Base-by-base conservation (phyloP, 2,329 filamentous ascomycete genomes). In the Venturia effusa region DNA sequence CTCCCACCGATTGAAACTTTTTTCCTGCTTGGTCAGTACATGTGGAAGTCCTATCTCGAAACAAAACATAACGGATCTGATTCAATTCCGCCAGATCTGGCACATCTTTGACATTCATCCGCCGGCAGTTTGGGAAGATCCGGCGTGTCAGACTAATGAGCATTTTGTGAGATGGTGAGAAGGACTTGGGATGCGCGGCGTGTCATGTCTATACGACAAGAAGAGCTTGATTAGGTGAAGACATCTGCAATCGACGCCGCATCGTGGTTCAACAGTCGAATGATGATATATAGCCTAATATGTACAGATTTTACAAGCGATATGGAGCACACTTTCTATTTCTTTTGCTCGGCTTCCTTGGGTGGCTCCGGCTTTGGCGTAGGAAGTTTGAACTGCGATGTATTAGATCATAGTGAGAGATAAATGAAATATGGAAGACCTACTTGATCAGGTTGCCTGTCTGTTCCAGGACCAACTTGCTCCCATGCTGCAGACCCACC, bases 331-430 rank as follows among this genome's bases (percentile, higher is more conserved):
- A 13, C 17, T 10, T 22, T 73, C 73, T 91, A 93, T 82, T 97
- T 96, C 88, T 97, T 96, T 71, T 88, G 84, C 78, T 93, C 90
- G 76, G 92, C 89, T 75, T 89, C 87, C 81, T 91, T 91, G 72
- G 90, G 74, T 55, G 74, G 88, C 79, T 99, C 94, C 4, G 94
- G 93, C 81, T 97, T 96, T 62, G 94, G 90, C 60, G 89, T 96
- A 34, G 95, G 94, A 67, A 99, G 82, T 80, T 96, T 96, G 83
- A 97, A 97, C 74, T 87, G 66, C 24, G 37, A 43, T n/a, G 65
- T 41, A 69, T 65, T 60, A 62, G 64, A 22, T 5, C 13, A 62
- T 57, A 22, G 22, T 22, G 55, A 43, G 17, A 30, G 6, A 55
- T 30, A 11, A 63, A 19, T 13, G 10, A n/a, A 32, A 30, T 11